A percentile compares a stretch with the other conserved stretches of the same genome.
Evolutionary conservation across 2,329 filamentous ascomycete species (phyloP).

Genomic region (Aspergillus spinulosporus): DNA sequence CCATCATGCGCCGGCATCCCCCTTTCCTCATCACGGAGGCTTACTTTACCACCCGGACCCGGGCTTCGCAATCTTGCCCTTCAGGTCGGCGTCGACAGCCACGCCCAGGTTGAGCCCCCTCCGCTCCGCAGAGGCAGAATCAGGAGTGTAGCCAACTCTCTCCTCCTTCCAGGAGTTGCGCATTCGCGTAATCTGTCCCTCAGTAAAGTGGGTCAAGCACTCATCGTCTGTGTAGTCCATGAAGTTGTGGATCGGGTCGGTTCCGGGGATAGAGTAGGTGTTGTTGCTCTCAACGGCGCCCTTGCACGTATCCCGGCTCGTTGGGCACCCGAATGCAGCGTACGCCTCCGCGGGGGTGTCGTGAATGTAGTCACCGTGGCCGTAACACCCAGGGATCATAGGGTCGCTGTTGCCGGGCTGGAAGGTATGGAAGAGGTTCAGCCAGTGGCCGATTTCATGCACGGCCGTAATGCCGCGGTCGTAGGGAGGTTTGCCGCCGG

Average conservation of each 20-base stretch:
- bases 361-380: constrained; percentile 7
- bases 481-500: constrained; percentile 8
- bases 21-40: not conserved
- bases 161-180: constrained; percentile 6
- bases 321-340: constrained; percentile 1
- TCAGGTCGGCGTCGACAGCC: not conserved
- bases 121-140: too few species aligned
- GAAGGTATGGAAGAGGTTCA: constrained; percentile 16
- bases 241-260: constrained; percentile 13
- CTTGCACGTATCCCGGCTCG: not conserved
- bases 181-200: constrained; percentile 10
- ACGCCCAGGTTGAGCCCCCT: not conserved
- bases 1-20: not conserved
- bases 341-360: constrained; percentile 12
- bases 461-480: constrained; percentile 13
- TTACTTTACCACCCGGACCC: not conserved
- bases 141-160: not conserved
- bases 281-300: not conserved
- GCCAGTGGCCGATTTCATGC: constrained; percentile 17
- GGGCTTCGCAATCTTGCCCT: not conserved
- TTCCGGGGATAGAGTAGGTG: not conserved
- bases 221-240: constrained; percentile 14
- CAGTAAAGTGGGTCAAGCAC: constrained; percentile 6
- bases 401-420: not conserved
- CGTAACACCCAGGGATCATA: constrained; percentile 6